Evolutionary conservation across 805 yeast species (phyloP).

Genomic region (Kodamaea sagamina): DNA sequence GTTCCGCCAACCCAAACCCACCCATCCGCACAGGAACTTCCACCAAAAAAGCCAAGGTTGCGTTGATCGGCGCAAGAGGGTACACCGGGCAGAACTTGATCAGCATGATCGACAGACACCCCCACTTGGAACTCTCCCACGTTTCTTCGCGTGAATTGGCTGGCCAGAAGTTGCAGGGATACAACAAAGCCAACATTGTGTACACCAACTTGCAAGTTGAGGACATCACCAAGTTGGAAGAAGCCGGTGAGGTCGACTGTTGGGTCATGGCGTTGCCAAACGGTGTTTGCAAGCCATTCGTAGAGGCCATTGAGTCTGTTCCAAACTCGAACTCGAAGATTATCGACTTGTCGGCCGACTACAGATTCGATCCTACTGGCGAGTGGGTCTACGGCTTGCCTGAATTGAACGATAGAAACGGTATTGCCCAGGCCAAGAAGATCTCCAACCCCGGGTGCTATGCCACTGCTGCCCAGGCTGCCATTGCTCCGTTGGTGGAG

Average conservation of each 20-base stretch:
- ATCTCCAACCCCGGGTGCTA: slow-evolving; percentile 98
- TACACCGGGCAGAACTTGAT: slow-evolving; percentile 94
- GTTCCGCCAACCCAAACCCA: slow-evolving; percentile 59
- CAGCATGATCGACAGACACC: slow-evolving; percentile 82
- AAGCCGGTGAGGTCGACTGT: slow-evolving; percentile 76
- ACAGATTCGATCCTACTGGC: slow-evolving; percentile 84
- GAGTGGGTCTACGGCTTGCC: slow-evolving; percentile 96
- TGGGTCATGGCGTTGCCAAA: slow-evolving; percentile 99
- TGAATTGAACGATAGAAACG: slow-evolving; percentile 72
- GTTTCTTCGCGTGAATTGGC: slow-evolving; percentile 94
- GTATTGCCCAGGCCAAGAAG: slow-evolving; percentile 69
- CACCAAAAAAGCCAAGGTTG: slow-evolving; percentile 68
- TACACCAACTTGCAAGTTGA: slow-evolving; percentile 87
- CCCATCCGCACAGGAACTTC: slow-evolving; percentile 68
- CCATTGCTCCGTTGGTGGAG: slow-evolving; percentile 82
- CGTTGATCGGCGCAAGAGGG: slow-evolving; percentile 98
- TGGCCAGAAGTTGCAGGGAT: slow-evolving; percentile 86
- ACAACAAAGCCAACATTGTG: slow-evolving; percentile 74
- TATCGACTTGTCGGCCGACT: slow-evolving; percentile 93
- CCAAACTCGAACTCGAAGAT: slow-evolving; percentile 71
- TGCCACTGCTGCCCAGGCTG: slow-evolving; percentile 94
- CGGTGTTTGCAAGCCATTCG: slow-evolving; percentile 91
- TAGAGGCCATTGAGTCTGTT: slow-evolving; percentile 73
- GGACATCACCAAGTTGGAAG: slow-evolving; percentile 79
- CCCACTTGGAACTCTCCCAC: slow-evolving; percentile 82